These are phyloP conservation scores for Fusarium coicis DNA, from an alignment of 2,329 filamentous ascomycete species.

Conservation along the genomic window DNA sequence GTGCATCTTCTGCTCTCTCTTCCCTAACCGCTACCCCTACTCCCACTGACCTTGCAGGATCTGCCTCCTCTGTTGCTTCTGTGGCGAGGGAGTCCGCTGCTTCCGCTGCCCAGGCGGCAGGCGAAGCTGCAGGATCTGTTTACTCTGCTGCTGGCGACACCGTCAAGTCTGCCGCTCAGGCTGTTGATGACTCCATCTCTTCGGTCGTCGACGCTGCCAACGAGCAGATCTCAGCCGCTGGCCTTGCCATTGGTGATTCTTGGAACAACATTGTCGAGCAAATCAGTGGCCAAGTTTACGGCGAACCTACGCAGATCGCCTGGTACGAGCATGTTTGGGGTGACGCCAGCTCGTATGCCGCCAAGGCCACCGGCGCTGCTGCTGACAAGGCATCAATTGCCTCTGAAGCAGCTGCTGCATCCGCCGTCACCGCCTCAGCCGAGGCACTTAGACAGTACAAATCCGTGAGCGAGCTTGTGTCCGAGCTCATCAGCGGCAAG, in stretches of 20 bases:
- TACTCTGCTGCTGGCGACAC: slow-evolving; percentile 57
- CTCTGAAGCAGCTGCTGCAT: slow-evolving; percentile 61
- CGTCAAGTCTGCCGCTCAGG: slow-evolving; percentile 52
- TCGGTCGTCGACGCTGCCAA: slow-evolving; percentile 59
- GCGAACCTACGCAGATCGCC: slow-evolving; percentile 68
- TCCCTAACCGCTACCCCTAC: slow-evolving; percentile 68
- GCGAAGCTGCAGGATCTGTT: slow-evolving; percentile 62
- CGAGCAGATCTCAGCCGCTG: slow-evolving; percentile 51
- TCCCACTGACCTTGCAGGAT: slow-evolving; percentile 62
- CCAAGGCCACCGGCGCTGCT: slow-evolving; percentile 65
- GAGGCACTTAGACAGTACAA: slow-evolving; percentile 73
- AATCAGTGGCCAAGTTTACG: slow-evolving; percentile 77
- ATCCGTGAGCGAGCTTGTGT: slow-evolving; percentile 76
- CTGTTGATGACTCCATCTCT: slow-evolving; percentile 52
- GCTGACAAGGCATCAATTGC: slow-evolving; percentile 50
- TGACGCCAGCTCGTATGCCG: slow-evolving; percentile 66
- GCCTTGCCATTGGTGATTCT: slow-evolving; percentile 52
- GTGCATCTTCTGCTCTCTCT: slow-evolving; percentile 76
- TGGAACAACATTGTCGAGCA: slow-evolving; percentile 63
- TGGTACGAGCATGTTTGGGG: slow-evolving; percentile 62
- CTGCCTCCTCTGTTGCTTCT: slow-evolving; percentile 62
- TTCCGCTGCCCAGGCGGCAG: slow-evolving; percentile 58
- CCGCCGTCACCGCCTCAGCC: slow-evolving; percentile 69
- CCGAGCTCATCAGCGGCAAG: slow-evolving; percentile 79
- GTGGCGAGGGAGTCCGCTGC: slow-evolving; percentile 59